Evolutionary conservation across 140 eudicot species (phyloP).

Genomic region (Anethum foeniculum): DNA sequence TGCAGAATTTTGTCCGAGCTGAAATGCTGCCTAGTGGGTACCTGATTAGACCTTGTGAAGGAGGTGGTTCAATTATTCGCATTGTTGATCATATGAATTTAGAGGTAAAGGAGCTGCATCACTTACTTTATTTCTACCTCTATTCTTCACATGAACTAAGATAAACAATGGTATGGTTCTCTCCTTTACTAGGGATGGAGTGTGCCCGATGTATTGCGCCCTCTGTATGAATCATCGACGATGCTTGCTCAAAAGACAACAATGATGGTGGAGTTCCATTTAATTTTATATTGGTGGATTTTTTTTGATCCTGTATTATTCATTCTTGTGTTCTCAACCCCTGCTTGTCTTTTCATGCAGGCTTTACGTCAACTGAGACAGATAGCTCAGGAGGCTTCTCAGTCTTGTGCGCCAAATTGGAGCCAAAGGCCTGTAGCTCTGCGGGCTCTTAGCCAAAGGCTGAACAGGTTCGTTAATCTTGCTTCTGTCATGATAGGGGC

Average conservation of each 20-base stretch:
- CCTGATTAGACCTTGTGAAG: no score
- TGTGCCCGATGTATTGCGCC: constrained; percentile 87
- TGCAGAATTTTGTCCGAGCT: no score
- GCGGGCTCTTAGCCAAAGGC: constrained; percentile 83
- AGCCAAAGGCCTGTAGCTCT: constrained; percentile 91
- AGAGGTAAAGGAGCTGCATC: constrained; percentile 44
- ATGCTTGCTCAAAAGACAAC: constrained; percentile 87
- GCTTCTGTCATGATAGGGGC: no score
- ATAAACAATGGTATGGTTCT: not conserved
- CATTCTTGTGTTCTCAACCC: not conserved
- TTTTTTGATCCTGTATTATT: not conserved
- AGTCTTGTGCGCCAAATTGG: constrained; percentile 65
- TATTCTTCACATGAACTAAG: not conserved
- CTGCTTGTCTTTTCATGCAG: no score
- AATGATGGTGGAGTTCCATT: constrained; percentile 40
- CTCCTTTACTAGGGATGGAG: constrained; percentile 55
- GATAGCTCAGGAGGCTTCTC: no score
- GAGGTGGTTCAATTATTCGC: no score
- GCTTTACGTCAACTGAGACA: not conserved
- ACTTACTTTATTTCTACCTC: no score
- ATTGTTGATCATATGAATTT: constrained; percentile 40
- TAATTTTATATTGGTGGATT: constrained; percentile 14
- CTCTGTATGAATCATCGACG: constrained; percentile 84
- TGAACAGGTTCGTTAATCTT: constrained; percentile 54
- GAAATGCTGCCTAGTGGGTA: no score